These are phyloP conservation scores for Annulohypoxylon truncatum DNA, from an alignment of 2,329 filamentous ascomycete species.

Conservation along the genomic window DNA sequence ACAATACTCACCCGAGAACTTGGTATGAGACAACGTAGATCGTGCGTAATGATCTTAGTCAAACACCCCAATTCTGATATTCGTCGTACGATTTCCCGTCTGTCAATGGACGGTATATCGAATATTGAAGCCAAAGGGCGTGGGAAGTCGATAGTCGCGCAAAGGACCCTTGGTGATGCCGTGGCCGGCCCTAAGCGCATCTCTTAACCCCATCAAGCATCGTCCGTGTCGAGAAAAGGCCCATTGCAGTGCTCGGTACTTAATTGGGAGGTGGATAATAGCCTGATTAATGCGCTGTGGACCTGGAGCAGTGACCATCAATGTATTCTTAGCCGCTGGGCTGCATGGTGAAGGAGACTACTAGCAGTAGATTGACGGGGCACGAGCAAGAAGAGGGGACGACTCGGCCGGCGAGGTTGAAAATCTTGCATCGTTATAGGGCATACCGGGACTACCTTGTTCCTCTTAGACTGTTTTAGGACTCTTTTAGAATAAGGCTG, in stretches of 20 bases:
- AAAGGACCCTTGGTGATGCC: slow-evolving; percentile 5
- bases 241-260: slow-evolving; percentile 26
- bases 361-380: slow-evolving; percentile 1
- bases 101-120: slow-evolving; percentile 4
- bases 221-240: slow-evolving; percentile 16
- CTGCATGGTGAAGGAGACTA: slow-evolving; percentile 2
- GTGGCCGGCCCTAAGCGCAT: slow-evolving; percentile 14
- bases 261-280: slow-evolving; percentile 30
- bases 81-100: neutral
- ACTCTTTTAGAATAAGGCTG: slow-evolving; percentile 11
- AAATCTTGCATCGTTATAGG: slow-evolving; percentile 12
- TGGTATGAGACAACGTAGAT: slow-evolving; percentile 5
- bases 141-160: slow-evolving; percentile 15
- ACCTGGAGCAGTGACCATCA: slow-evolving; percentile 16
- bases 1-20: neutral
- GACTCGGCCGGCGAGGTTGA: slow-evolving; percentile 20
- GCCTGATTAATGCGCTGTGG: slow-evolving; percentile 34
- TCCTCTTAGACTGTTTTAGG: neutral
- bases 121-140: slow-evolving; percentile 9
- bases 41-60: slow-evolving; percentile 1
- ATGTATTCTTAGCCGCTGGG: slow-evolving; percentile 14
- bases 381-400: slow-evolving; percentile 1
- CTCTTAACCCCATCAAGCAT: slow-evolving; percentile 26
- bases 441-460: slow-evolving; percentile 4
- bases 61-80: neutral